phyloP scores from a whole-genome alignment of 176 grass and related monocot genomes.

The Rhynchospora breviuscula region DNA sequence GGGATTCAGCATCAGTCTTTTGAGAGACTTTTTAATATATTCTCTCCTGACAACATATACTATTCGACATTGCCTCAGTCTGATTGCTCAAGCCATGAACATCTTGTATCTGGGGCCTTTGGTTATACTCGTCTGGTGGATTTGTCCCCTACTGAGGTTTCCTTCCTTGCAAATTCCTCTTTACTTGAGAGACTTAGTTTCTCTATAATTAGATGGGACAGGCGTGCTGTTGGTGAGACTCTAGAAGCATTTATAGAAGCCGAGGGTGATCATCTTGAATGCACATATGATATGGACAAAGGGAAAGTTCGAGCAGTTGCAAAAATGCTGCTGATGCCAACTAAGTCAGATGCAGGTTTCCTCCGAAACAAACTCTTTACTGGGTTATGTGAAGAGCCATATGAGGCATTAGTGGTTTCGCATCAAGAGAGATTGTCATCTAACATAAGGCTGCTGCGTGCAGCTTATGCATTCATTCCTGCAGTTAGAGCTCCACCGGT shows the following conservation, averaged over 20 bases:
- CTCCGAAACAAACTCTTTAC: constrained; percentile 50
- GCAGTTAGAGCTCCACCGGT: constrained; percentile 92
- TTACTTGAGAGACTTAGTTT: constrained; percentile 62
- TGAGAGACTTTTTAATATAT: constrained; percentile 81
- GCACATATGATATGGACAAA: constrained; percentile 37
- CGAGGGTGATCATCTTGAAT: constrained; percentile 49
- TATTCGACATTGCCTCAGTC: constrained; percentile 44
- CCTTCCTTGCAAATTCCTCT: constrained; percentile 67
- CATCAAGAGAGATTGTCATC: constrained; percentile 74
- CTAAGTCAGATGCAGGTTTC: constrained; percentile 58
- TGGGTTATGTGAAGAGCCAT: constrained; percentile 45
- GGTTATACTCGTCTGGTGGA: constrained; percentile 67
- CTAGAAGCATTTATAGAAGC: constrained; percentile 62
- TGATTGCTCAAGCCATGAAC: constrained; percentile 32
- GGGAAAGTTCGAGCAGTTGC: constrained; percentile 56
- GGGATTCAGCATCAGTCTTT: constrained; percentile 49
- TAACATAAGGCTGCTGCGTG: constrained; percentile 76
- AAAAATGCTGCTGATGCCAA: constrained; percentile 70
- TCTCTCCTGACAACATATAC: constrained; percentile 63
- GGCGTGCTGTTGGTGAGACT: constrained; percentile 46
- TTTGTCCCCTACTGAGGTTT: constrained; percentile 74
- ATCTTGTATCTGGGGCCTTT: constrained; percentile 51
- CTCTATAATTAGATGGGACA: constrained; percentile 41
- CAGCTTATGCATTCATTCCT: constrained; percentile 88
- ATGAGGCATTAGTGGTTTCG: constrained; percentile 63